A percentile compares a stretch with the other conserved stretches of the same genome.
Evolutionary conservation across 352 stramenopile genomes (phyloP).

Genomic region (Phytophthora quininea): DNA sequence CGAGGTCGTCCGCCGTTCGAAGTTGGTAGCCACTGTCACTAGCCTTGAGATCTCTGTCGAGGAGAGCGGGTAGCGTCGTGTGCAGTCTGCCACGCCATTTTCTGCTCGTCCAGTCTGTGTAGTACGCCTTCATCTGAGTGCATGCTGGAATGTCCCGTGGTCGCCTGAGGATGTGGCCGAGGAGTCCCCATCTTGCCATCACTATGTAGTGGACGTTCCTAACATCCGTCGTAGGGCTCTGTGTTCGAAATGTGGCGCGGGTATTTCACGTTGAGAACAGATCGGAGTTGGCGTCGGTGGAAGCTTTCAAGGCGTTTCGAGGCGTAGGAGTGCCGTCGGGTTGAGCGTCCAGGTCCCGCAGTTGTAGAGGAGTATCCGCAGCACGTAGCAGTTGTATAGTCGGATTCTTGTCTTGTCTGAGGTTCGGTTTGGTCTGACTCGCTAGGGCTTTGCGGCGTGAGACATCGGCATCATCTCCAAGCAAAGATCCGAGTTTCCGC

Average conservation of each 20-base stretch:
- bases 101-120: background rate
- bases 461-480: conserved; percentile 5
- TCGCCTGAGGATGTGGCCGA: conserved; percentile 2
- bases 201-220: conserved; percentile 3
- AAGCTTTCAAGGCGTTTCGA: background rate
- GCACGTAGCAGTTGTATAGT: conserved; percentile 16
- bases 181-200: background rate
- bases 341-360: background rate
- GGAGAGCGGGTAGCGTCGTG: background rate
- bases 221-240: background rate
- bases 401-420: conserved; percentile 1
- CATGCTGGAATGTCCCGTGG: background rate
- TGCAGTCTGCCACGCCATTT: background rate
- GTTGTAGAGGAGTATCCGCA: conserved; percentile 10
- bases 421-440: background rate
- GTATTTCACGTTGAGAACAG: background rate
- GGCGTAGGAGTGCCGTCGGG: too few relatives aligned
- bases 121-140: background rate
- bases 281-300: conserved; percentile 2
- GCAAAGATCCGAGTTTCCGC: background rate
- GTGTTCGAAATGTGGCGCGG: conserved; percentile 3
- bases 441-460: conserved; percentile 8
- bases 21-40: background rate
- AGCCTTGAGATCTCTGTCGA: background rate
- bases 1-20: background rate